These are phyloP conservation scores for Solanum pimpinellifolium DNA, from an alignment of 257 asterid species.

Conservation along the genomic window DNA sequence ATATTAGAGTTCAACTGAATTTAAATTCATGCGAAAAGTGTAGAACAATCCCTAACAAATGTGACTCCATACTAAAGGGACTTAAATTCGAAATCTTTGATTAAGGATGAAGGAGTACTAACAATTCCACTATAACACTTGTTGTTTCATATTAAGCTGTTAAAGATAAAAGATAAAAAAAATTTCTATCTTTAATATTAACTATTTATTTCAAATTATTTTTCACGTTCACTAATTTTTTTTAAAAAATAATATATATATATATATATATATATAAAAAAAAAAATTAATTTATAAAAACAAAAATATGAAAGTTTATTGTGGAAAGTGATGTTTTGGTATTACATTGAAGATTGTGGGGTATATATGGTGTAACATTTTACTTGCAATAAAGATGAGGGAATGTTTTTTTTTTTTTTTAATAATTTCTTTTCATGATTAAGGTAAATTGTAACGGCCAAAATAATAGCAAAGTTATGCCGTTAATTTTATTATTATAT, in stretches of 20 bases:
- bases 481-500: background rate
- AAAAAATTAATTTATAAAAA: too few species aligned
- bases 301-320: background rate
- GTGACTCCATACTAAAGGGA: rapidly evolving
- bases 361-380: background rate
- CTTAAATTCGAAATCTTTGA: rapidly evolving
- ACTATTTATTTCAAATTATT: background rate
- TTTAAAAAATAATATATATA: too few species aligned
- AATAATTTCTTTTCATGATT: background rate
- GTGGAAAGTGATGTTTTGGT: background rate
- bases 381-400: background rate
- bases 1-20: background rate
- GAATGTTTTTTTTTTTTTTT: background rate
- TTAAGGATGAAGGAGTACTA: too few species aligned
- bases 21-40: rapidly evolving
- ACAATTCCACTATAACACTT: too few species aligned
- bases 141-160: background rate
- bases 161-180: too few species aligned
- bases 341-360: background rate
- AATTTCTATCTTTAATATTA: too few species aligned
- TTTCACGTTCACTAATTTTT: background rate
- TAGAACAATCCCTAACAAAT: background rate
- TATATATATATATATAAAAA: too few species aligned
- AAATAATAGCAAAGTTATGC: background rate
- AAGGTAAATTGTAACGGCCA: background rate